A percentile compares a stretch with the other conserved stretches of the same genome.
Conservation (phyloP, 208 protist genomes). For the Trichomonas tenax region DNA sequence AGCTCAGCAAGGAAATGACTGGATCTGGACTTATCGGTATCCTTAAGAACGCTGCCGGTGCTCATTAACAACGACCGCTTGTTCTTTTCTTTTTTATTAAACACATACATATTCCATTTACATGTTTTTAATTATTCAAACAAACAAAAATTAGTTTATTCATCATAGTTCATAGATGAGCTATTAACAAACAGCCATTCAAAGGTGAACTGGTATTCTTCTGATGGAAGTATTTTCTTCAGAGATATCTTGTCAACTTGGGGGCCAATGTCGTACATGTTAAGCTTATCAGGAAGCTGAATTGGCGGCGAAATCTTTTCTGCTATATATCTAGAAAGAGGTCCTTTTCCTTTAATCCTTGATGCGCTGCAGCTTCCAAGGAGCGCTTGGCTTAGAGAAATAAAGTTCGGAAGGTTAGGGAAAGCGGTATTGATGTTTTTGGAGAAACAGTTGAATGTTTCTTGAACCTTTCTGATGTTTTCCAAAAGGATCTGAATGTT, state of each 20-base stretch:
- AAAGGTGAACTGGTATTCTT: neutral
- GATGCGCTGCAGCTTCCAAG: neutral
- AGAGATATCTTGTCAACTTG: neutral
- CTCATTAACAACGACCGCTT: too few relatives aligned
- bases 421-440: neutral
- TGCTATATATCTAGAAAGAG: neutral
- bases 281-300: neutral
- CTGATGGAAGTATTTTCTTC: neutral
- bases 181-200: neutral
- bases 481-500: neutral
- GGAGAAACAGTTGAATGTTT: neutral
- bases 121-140: too few relatives aligned
- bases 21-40: neutral
- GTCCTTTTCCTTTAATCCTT: neutral
- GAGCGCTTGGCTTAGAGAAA: neutral
- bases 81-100: too few relatives aligned
- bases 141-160: neutral
- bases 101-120: too few relatives aligned
- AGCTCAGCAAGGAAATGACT: conserved; percentile 80
- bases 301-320: neutral
- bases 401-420: neutral
- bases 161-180: neutral
- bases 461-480: neutral
- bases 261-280: neutral
- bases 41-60: neutral